Conservation (phyloP, 345 rosid species). For the Excoecaria cochinchinensis region DNA sequence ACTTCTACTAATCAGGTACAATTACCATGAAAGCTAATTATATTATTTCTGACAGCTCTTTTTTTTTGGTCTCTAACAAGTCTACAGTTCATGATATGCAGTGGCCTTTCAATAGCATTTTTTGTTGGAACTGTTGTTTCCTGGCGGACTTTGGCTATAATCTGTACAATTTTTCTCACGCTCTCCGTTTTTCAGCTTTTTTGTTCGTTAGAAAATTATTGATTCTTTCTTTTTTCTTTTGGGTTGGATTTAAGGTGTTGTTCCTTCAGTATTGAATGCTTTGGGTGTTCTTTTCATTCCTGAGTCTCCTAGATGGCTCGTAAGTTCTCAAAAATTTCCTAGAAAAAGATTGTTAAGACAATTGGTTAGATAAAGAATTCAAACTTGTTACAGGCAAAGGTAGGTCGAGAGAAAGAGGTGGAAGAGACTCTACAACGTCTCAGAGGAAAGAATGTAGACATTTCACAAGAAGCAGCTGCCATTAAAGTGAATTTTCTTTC, state of each 20-base stretch:
- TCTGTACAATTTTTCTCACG: slow-evolving; percentile 21
- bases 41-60: neutral
- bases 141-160: slow-evolving; percentile 51
- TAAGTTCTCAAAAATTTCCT: slow-evolving; percentile 2
- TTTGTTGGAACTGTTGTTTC: slow-evolving; percentile 41
- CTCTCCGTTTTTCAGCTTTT: neutral
- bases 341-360: too few species aligned
- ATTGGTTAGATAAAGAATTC: too few species aligned
- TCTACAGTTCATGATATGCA: slow-evolving; percentile 39
- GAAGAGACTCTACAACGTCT: slow-evolving; percentile 24
- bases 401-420: slow-evolving; percentile 24
- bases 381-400: slow-evolving; percentile 23
- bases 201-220: neutral
- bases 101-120: slow-evolving; percentile 41
- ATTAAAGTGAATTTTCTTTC: slow-evolving; percentile 23
- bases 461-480: slow-evolving; percentile 22
- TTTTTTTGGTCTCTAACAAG: neutral
- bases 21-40: neutral
- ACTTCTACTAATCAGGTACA: slow-evolving; percentile 16
- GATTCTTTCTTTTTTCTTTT: neutral
- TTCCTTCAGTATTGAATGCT: slow-evolving; percentile 35
- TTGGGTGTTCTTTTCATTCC: slow-evolving; percentile 44
- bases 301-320: slow-evolving; percentile 65
- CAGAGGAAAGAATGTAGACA: slow-evolving; percentile 28
- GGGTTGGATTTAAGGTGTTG: slow-evolving; percentile 28